Percentiles rank a stretch among this genome's conserved stretches.
Evolutionary conservation across 2,329 filamentous ascomycete genomes (phyloP).

Genomic region (Talaromyces sp.): DNA sequence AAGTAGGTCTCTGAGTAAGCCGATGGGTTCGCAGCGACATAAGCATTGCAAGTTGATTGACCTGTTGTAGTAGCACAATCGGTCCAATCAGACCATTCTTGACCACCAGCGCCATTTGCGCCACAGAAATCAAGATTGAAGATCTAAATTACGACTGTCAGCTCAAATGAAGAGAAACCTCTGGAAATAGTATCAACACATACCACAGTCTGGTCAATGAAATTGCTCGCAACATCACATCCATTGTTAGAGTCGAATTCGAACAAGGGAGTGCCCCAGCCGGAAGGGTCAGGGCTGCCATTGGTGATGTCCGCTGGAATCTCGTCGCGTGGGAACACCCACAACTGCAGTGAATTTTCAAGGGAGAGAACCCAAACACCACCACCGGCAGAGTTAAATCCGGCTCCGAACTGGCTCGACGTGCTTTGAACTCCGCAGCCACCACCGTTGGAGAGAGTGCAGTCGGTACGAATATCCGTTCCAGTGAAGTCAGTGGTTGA

Average conservation of each 20-base stretch:
- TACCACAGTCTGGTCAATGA: slow-evolving; percentile 43
- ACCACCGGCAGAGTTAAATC: slow-evolving; percentile 52
- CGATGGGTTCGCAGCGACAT: slow-evolving; percentile 16
- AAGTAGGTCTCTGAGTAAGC: slow-evolving; percentile 14
- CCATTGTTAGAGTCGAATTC: slow-evolving; percentile 40
- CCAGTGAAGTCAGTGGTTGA: slow-evolving; percentile 48
- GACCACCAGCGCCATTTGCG: slow-evolving; percentile 11
- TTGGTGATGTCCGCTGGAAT: slow-evolving; percentile 48
- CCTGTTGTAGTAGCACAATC: slow-evolving; percentile 12
- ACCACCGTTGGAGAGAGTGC: slow-evolving; percentile 43
- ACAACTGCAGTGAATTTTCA: slow-evolving; percentile 48
- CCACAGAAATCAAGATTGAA: slow-evolving; percentile 18
- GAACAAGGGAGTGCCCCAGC: slow-evolving; percentile 48
- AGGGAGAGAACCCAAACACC: slow-evolving; percentile 52
- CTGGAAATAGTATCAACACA: slow-evolving; percentile 19
- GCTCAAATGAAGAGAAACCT: background rate
- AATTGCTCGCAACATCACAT: slow-evolving; percentile 41
- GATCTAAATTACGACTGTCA: slow-evolving; percentile 2
- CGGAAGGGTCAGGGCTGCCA: slow-evolving; percentile 43
- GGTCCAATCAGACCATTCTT: slow-evolving; percentile 14
- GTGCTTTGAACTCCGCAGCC: slow-evolving; percentile 43
- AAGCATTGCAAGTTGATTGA: slow-evolving; percentile 14
- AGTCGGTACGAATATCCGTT: slow-evolving; percentile 47
- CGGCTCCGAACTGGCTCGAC: slow-evolving; percentile 48
- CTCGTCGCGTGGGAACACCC: slow-evolving; percentile 46